A percentile compares a stretch with the other conserved stretches of the same genome.
Conservation (phyloP, 2,329 filamentous ascomycete species). For the Raffaelea albimanens region DNA sequence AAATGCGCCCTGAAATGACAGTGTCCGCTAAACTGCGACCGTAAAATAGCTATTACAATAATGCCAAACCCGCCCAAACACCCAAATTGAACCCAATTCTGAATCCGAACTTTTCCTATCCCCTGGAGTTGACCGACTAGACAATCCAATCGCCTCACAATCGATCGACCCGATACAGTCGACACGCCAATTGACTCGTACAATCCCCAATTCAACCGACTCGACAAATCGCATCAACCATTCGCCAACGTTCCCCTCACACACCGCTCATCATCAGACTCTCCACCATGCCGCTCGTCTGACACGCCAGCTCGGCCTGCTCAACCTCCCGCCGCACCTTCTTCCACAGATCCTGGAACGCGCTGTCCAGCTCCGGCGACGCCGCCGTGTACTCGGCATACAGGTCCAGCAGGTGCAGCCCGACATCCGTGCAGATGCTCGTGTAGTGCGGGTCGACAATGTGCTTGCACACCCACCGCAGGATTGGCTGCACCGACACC, state of each 20-base stretch:
- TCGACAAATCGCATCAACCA: background rate
- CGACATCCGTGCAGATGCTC: conserved; percentile 71
- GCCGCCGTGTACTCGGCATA: conserved; percentile 73
- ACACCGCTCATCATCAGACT: conserved; percentile 43
- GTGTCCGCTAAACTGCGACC: too few species aligned
- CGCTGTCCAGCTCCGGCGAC: conserved; percentile 61
- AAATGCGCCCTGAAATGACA: too few species aligned
- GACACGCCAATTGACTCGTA: too few species aligned
- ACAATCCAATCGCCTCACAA: too few species aligned
- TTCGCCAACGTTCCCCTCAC: background rate
- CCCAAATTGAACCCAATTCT: too few species aligned
- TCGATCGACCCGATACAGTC: too few species aligned
- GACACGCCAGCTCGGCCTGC: conserved; percentile 70
- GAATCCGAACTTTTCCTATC: too few species aligned
- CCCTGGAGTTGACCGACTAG: too few species aligned
- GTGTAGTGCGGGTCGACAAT: conserved; percentile 78
- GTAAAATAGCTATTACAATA: too few species aligned
- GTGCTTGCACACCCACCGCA: conserved; percentile 74
- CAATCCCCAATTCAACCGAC: too few species aligned
- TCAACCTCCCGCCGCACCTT: conserved; percentile 71
- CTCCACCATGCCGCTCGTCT: conserved; percentile 82
- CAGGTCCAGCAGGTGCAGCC: conserved; percentile 73
- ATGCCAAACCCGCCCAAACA: too few species aligned
- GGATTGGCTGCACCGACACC: conserved; percentile 66
- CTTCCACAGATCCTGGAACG: conserved; percentile 59